Evolutionary conservation across 345 rosid genomes (phyloP), one percentile per base, ranked within the genome.

Genomic region (Euphorbia peplus): DNA sequence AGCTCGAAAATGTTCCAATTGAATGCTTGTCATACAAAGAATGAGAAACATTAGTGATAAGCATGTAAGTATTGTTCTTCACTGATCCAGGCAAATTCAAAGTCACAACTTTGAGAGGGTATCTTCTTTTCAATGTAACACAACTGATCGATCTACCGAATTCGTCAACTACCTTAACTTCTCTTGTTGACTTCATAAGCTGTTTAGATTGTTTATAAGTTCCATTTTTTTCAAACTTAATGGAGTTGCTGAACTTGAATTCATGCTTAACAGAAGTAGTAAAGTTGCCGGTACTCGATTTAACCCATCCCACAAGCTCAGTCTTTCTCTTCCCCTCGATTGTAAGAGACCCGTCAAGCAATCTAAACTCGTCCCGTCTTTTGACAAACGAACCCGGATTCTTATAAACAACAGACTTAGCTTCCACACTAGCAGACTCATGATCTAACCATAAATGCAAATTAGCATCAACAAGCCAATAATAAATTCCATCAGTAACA

Each of bases 381-480:
- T 19, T 47, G 12, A 88, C 59, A 4, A 24, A 68, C 1, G 81
- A 73, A 4, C 73, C 65, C 0, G 96, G 85, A 51, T 44, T 72
- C 50, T 69, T 39, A 26, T 77, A 78, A 19, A 26, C 30, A 3
- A 67, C 60, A 4, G 87, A 73, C 53, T 73, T 73, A 2, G 96
- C 92, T 60, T 63, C 59, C 3, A 89, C 90, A 19, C 4, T 48
- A 3, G 66, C 46, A 1, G 83, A 71, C 2, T 11, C 60, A 18
- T 64, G 74, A 68, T 89, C 92, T 15, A 89, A 46, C 97, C 98
- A 93, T 13, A 89, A 30, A 74, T 93, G 96, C 67, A 89, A 35
- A 81, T 93, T 89, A 2, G 95, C 98, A 51, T 89, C 82, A 28
- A 89, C 88, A 28, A 93, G 92, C 98, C 98, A 93, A 61, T 70